A percentile compares a stretch with the other conserved stretches of the same genome.
phyloP scores from a whole-genome alignment of 2,329 filamentous ascomycete species.

The Elsinoe australis region DNA sequence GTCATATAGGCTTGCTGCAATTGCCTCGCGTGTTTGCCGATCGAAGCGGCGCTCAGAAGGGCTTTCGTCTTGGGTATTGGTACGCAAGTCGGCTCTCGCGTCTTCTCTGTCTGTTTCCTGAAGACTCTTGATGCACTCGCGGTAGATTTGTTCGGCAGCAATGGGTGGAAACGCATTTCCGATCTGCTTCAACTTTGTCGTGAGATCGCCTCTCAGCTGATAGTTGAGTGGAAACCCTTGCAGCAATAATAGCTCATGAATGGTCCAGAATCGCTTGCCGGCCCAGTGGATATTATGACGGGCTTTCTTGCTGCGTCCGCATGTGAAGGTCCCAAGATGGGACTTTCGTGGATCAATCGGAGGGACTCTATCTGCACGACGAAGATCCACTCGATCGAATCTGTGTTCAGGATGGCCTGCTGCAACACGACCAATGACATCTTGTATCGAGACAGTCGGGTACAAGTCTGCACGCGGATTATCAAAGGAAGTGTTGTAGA shows the following conservation, averaged over 20 bases:
- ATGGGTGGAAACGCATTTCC: constrained; percentile 70
- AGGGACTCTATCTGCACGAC: background rate
- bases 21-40: background rate
- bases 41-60: background rate
- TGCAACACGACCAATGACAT: background rate
- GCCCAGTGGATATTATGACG: constrained; percentile 57
- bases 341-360: constrained; percentile 49
- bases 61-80: background rate
- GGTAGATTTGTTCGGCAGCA: constrained; percentile 23
- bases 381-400: background rate
- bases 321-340: constrained; percentile 20
- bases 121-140: constrained; percentile 14
- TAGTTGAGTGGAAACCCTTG: constrained; percentile 62
- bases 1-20: background rate
- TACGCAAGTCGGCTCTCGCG: background rate
- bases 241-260: constrained; percentile 59
- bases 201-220: constrained; percentile 43
- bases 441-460: background rate
- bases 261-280: constrained; percentile 56
- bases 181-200: constrained; percentile 53
- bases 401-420: constrained; percentile 1
- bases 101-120: constrained; percentile 4
- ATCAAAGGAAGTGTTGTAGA: background rate
- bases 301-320: constrained; percentile 30
- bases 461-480: background rate